Conservation (phyloP, 106 monocot genomes). For the Acorus calamus region DNA sequence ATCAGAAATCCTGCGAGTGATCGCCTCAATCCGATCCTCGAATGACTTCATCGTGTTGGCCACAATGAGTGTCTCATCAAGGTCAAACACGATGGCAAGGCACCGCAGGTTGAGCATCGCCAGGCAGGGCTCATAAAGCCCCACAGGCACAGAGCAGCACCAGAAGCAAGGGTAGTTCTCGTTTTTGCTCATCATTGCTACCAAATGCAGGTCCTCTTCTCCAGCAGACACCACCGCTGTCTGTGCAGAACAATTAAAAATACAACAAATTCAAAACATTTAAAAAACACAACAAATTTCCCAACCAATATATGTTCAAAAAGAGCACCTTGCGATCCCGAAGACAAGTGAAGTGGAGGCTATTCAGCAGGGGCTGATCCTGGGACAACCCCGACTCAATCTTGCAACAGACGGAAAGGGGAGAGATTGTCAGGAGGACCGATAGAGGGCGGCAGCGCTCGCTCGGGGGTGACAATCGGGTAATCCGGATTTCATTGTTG, state of each 20-base stretch:
- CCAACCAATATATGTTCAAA: neutral
- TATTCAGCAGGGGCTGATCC: constrained; percentile 28
- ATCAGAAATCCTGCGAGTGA: constrained; percentile 60
- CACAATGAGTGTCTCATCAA: constrained; percentile 89
- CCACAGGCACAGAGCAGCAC: constrained; percentile 57
- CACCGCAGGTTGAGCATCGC: constrained; percentile 80
- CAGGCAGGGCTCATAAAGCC: constrained; percentile 60
- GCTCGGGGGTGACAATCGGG: constrained; percentile 44
- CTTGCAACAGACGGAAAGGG: constrained; percentile 58
- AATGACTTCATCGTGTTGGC: constrained; percentile 98
- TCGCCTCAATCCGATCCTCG: constrained; percentile 65
- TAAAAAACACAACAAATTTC: neutral
- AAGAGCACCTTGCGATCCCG: constrained; percentile 32
- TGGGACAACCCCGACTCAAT: constrained; percentile 29
- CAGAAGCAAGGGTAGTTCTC: constrained; percentile 73
- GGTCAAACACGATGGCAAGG: constrained; percentile 86
- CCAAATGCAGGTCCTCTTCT: constrained; percentile 68
- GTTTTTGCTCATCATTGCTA: constrained; percentile 68
- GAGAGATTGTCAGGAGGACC: constrained; percentile 52
- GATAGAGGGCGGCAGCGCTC: constrained; percentile 61
- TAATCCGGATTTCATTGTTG: constrained; percentile 49
- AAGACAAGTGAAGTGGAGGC: constrained; percentile 53
- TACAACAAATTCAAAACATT: neutral
- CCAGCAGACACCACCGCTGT: constrained; percentile 66
- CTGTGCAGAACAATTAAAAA: constrained; percentile 15